Conservation (phyloP, 1,284 basidiomycete genomes). For the Gomphus sp. region DNA sequence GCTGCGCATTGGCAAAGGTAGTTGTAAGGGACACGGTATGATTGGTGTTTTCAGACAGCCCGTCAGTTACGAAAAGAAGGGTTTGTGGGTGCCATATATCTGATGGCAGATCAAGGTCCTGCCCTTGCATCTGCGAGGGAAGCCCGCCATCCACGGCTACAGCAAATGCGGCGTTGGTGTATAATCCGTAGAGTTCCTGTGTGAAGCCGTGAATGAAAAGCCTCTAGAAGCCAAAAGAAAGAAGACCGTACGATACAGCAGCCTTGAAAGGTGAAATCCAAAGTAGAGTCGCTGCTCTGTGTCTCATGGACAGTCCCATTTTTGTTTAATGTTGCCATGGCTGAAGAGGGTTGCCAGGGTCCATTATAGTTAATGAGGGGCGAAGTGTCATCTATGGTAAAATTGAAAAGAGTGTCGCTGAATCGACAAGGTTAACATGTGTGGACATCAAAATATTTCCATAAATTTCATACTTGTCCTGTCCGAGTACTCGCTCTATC, state of each 20-base stretch:
- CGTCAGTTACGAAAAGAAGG: conserved; percentile 1
- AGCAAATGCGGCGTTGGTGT: neutral
- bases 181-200: conserved; percentile 5
- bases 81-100: conserved; percentile 2
- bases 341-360: neutral
- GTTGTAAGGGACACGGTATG: conserved; percentile 1
- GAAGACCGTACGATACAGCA: conserved; percentile 1
- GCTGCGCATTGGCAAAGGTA: neutral
- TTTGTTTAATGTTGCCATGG: neutral
- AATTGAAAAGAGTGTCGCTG: neutral
- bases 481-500: conserved; percentile 3
- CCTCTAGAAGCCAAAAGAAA: neutral
- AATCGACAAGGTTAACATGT: neutral
- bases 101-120: neutral
- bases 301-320: neutral
- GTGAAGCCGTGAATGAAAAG: neutral
- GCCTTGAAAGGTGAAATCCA: neutral
- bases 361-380: neutral
- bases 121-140: neutral
- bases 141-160: neutral
- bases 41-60: neutral
- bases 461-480: neutral
- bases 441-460: too few relatives aligned
- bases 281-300: neutral
- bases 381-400: neutral